Percentiles rank a stretch among this genome's conserved stretches.
These are phyloP conservation scores for Martiniozyma asiatica DNA, from an alignment of 1,139 yeast species.

Conservation along the genomic window DNA sequence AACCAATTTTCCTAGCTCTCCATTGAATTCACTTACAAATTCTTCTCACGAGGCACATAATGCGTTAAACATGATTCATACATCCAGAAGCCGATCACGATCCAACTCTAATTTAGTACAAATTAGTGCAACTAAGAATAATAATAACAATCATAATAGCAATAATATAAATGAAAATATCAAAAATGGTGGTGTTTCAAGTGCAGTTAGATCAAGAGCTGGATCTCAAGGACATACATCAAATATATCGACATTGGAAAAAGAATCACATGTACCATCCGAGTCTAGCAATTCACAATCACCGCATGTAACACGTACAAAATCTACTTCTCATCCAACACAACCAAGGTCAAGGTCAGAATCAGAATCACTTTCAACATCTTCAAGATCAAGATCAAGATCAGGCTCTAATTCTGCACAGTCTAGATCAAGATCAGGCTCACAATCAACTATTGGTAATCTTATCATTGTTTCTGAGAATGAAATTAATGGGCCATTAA, in stretches of 20 bases:
- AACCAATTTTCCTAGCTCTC: constrained; percentile 15
- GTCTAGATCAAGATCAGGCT: constrained; percentile 14
- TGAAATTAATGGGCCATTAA: constrained; percentile 5
- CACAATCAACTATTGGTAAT: constrained; percentile 14
- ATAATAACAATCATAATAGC: no score
- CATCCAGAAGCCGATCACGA: constrained; percentile 14
- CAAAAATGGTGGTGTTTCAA: no score
- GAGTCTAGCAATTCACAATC: no score
- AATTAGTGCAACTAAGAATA: no score
- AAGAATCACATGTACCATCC: no score
- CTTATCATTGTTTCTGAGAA: constrained; percentile 11
- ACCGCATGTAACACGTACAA: no score
- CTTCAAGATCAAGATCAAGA: constrained; percentile 6
- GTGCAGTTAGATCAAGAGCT: no score
- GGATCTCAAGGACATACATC: constrained; percentile 2
- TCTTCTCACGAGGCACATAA: constrained; percentile 11
- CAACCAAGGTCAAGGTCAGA: no score
- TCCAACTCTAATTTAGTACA: constrained; percentile 12
- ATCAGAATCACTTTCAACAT: no score
- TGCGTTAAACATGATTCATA: constrained; percentile 9
- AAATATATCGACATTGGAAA: background rate
- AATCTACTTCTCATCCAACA: no score
- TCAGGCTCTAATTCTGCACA: constrained; percentile 1
- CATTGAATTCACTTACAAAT: constrained; percentile 19
- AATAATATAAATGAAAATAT: no score